Conservation (phyloP, 345 rosid species). For the Acer campestre region DNA sequence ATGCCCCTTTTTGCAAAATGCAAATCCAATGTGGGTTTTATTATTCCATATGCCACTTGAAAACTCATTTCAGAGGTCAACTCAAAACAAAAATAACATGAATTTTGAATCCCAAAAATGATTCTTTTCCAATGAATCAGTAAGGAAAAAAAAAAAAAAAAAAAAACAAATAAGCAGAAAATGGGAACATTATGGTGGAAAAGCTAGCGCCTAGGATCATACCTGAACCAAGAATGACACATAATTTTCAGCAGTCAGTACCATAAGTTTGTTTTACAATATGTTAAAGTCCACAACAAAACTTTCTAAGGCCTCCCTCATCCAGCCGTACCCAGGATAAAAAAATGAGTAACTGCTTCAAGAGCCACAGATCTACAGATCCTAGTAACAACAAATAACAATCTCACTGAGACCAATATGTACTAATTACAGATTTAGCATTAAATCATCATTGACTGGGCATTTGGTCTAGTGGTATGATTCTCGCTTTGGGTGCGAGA, state of each 20-base stretch:
- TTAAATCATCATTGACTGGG: slow-evolving; percentile 20
- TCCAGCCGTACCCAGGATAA: neutral
- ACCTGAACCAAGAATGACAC: neutral
- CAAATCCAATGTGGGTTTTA: neutral
- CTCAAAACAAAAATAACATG: too few relatives aligned
- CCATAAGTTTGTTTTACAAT: neutral
- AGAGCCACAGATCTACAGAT: neutral
- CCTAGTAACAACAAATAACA: neutral
- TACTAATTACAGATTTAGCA: neutral
- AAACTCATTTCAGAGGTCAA: neutral
- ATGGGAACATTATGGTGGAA: neutral
- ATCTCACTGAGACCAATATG: too few relatives aligned
- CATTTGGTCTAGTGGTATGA: slow-evolving; percentile 89
- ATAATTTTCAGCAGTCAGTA: neutral
- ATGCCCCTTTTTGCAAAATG: slow-evolving; percentile 42
- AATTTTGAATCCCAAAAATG: neutral
- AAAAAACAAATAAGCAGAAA: neutral
- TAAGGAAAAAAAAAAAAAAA: too few relatives aligned
- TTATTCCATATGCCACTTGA: neutral
- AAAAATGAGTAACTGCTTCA: neutral
- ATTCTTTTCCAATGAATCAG: neutral
- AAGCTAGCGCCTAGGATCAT: neutral
- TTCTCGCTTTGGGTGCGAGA: slow-evolving; percentile 92
- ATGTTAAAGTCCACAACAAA: too few relatives aligned
- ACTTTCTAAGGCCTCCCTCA: neutral